Conservation (phyloP, 192 early-diverging fungal species). For the Coemansia sp. region DNA sequence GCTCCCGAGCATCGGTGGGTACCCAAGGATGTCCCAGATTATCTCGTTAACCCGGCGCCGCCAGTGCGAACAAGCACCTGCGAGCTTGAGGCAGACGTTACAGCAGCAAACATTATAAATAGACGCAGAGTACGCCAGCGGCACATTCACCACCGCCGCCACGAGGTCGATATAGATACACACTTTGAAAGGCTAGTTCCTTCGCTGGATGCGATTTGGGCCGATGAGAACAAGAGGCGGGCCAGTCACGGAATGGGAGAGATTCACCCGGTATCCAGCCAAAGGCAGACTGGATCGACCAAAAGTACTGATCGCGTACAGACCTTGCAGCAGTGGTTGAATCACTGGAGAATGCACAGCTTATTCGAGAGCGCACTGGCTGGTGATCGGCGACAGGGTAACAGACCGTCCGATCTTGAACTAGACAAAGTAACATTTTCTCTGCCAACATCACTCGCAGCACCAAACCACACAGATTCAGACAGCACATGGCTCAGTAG, state of each 20-base stretch:
- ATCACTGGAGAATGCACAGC: constrained; percentile 44
- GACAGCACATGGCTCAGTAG: not conserved
- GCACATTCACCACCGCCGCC: constrained; percentile 48
- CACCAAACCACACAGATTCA: not conserved
- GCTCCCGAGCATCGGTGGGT: constrained; percentile 23
- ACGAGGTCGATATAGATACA: constrained; percentile 23
- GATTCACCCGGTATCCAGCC: not conserved
- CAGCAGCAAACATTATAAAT: constrained; percentile 66
- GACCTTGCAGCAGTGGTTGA: constrained; percentile 30
- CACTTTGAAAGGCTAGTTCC: constrained; percentile 58
- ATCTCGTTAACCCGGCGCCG: constrained; percentile 29
- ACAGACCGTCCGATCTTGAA: not conserved
- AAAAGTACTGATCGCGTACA: not conserved
- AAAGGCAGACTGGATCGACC: not conserved
- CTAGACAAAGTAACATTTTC: not conserved
- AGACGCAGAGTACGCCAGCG: constrained; percentile 54
- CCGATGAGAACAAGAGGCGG: constrained; percentile 61
- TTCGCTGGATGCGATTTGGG: constrained; percentile 63
- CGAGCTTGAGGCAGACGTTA: constrained; percentile 76
- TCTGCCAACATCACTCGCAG: not conserved
- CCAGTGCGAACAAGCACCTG: constrained; percentile 61
- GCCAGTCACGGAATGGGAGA: constrained; percentile 17
- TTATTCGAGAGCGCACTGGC: constrained; percentile 38
- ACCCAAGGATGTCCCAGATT: constrained; percentile 34
- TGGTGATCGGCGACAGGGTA: constrained; percentile 8